Base-by-base conservation (phyloP, 1,284 basidiomycete species). In the Ceratobasidium sp. region DNA sequence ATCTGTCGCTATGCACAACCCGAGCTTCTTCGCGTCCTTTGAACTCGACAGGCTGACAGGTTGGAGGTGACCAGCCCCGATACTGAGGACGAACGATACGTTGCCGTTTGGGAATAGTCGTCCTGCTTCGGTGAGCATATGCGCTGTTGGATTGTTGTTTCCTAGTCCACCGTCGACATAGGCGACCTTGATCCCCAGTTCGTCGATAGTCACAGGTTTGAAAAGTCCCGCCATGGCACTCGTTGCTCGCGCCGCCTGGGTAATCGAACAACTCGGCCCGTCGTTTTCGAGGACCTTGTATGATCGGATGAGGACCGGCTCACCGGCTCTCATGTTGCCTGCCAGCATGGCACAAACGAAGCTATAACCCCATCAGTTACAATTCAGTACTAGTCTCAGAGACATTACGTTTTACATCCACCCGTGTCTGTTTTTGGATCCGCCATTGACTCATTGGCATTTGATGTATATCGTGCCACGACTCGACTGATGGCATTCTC, bases 161-260 rank as follows among this genome's bases (percentile, higher is more conserved):
- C 57, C 57, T 10, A 52, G 47, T 5, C 45, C 49, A 12, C 49
- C 17, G 6, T 47, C 62, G 13, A 65, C 49, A 53, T 65, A 65
- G 1, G 34, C 25, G 7, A 49, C 31, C 29, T 27, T 1, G 15
- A 62, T 35, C 7, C 58, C 58, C 5, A 20, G 4, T 17, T 62
- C 58, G n/a, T 34, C 10, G 1, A 62, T 62, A 6, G n/a, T 31
- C 27, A 34, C 58, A 3, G 42, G 58, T 17, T 53, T 65, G 34
- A 65, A 65, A 17, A 52, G 1, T 29, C 49, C 62, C 3, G 49
- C 35, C 20, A 42, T 13, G 0, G 62, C 49, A 8, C 31, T 52
- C 12, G 62, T 49, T 2, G 62, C 62, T 10, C 62, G 35, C 22
- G 53, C 10, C 0, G 62, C 62, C 32, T 65, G 45, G 25, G 50